Conservation (phyloP, 148 eudicot genomes). For the Pharnaceum exiguum region DNA sequence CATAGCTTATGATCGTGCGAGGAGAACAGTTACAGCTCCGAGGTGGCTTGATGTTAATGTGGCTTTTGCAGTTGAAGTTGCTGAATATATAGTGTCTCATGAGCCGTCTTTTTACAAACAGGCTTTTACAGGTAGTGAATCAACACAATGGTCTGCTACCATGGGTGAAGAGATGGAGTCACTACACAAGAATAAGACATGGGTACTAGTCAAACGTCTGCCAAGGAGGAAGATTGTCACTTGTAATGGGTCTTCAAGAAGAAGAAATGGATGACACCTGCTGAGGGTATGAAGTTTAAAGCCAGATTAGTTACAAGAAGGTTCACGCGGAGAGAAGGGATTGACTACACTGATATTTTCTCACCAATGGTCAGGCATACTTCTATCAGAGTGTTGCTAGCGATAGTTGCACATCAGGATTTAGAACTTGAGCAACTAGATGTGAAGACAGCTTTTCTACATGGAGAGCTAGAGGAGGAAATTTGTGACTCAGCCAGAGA, state of each 20-base stretch:
- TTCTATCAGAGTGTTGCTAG: not conserved
- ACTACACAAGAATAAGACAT: slow-evolving; percentile 20
- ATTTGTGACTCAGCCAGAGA: slow-evolving; percentile 1
- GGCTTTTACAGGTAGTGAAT: not conserved
- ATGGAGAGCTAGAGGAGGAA: slow-evolving; percentile 6
- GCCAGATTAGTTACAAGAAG: not conserved
- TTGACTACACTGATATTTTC: not conserved
- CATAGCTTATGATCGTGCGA: no score
- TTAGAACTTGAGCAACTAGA: slow-evolving; percentile 1
- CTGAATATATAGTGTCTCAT: no score
- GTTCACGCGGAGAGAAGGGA: not conserved
- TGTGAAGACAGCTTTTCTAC: not conserved
- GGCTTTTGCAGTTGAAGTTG: no score
- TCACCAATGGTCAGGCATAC: not conserved
- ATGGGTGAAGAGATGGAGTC: slow-evolving; percentile 21
- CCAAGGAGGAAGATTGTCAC: slow-evolving; percentile 10
- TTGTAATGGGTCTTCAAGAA: slow-evolving; percentile 16
- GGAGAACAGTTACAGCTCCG: no score
- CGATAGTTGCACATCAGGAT: not conserved
- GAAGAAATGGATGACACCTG: not conserved
- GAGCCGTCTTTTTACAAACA: not conserved
- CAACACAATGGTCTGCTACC: not conserved
- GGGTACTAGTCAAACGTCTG: slow-evolving; percentile 2
- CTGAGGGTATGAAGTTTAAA: not conserved
- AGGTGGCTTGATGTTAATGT: no score